Base-by-base conservation (phyloP, 371 early-diverging fungal genomes). In the Smittium culicis region DNA sequence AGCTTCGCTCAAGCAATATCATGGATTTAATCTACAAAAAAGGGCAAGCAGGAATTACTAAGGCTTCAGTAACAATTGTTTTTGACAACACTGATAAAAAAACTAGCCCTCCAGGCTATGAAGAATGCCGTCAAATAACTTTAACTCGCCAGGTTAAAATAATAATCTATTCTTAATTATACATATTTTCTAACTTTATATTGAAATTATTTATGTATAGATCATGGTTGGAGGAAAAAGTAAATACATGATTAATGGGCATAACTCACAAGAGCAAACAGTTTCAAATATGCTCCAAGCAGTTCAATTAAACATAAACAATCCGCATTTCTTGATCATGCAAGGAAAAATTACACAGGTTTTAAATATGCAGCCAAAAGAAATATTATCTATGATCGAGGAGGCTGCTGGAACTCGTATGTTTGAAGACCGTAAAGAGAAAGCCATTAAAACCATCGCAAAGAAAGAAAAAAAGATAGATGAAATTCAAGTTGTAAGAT, bases 281-380 rank as follows among this genome's bases (percentile, higher is more conserved):
- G 93, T 98, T 0, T 85, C 86, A 66, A 93, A 86, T 66, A 75
- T 98, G 64, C 93, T 96, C 66, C 96, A 96, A 70, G 93, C 94
- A 1, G 97, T 97, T 11, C 93, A 93, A 75, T 88, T 98, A 28
- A 97, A 96, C 78, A 89, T 97, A 79, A 93, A 97, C 82, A 96
- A 97, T 72, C 99, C 99, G 20, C 96, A 97, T 73, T 98, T 97
- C 72, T 75, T 98, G 69, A 98, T 94, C 72, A 96, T 99, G 96
- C 99, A 99, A 79, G 99, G 99, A 45, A 84, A 88, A 65, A 97
- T 99, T 73, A 99, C 99, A 28, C 95, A 98, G 72, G 94, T 99
- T 1, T 83, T 99, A 30, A 98, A 96, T 74, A 99, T 99, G 99
- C 96, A 96, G 73, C 95, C 98, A 0, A 83, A 85, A 2, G 97